Base-by-base conservation (phyloP, 345 rosid genomes). In the Bruguiera gymnorhiza region DNA sequence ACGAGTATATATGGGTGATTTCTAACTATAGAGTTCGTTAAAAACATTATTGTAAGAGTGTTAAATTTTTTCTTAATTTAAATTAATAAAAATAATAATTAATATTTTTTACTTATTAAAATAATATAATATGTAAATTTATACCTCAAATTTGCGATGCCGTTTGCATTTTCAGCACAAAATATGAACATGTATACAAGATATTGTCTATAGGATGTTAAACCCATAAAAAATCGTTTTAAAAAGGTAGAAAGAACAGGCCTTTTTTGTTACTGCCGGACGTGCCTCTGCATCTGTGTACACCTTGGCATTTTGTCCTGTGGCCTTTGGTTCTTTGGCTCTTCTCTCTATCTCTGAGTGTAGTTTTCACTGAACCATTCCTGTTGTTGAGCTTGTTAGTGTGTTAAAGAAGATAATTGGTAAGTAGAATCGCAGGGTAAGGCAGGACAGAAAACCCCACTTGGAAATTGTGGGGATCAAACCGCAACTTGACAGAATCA, bases 231-330 rank as follows among this genome's bases (percentile, higher is more conserved):
- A 15, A 39, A 39, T 43, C 13, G 18, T 43, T 43, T 43, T 43
- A 13, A 23, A 71, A 73, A 6, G 31, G 23, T 9, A 11, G 27
- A 52, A 66, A 66, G 18, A 32, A 65, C 59, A 23, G 27, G 36
- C 0, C 29, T 50, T 50, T 64, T 57, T 76, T 69, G 62, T 43
- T 13, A 43, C 50, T 43, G 46, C 37, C 2, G 46, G 13, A 75
- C 51, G 83, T 70, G 81, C 50, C 74, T 78, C 81, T 79, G 85
- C 76, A 72, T 73, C 67, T 75, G 88, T 80, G 86, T 84, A 78
- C 32, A 72, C 75, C 85, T 86, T 88, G 90, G 83, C 92, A 79
- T 81, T 81, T 89, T 84, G 81, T 76, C 70, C 74, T 81, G 60
- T 56, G 83, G 82, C 78, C 78, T 76, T 62, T 68, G 84, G 81